These are phyloP conservation scores for Annulohypoxylon stygium DNA, from an alignment of 495 filamentous ascomycete species.

Conservation along the genomic window DNA sequence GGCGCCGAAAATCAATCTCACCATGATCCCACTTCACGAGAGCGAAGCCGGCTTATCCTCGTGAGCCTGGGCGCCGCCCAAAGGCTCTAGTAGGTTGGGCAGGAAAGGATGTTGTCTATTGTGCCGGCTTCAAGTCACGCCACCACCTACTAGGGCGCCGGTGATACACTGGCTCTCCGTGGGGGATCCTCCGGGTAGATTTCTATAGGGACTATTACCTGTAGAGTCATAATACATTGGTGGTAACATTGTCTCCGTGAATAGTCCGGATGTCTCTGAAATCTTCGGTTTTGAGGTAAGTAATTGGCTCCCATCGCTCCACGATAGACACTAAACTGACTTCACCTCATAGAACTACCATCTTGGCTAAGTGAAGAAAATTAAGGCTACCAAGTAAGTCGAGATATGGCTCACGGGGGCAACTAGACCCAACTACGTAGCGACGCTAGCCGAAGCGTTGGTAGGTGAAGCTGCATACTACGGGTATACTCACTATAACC, in stretches of 20 bases:
- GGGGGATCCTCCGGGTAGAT: background rate
- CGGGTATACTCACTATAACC: slow-evolving; percentile 32
- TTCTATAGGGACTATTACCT: background rate
- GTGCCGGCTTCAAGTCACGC: slow-evolving; percentile 10
- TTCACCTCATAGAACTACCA: slow-evolving; percentile 19
- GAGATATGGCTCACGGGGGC: slow-evolving; percentile 30
- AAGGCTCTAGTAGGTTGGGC: background rate
- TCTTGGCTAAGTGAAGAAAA: slow-evolving; percentile 5
- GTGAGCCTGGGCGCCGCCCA: slow-evolving; percentile 15
- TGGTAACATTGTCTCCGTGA: slow-evolving; percentile 24
- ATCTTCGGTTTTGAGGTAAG: background rate
- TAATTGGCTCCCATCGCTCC: slow-evolving; percentile 24
- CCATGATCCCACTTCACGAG: slow-evolving; percentile 11
- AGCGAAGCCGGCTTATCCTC: background rate
- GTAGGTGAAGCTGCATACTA: slow-evolving; percentile 11
- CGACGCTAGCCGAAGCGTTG: slow-evolving; percentile 35
- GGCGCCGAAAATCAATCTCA: slow-evolving; percentile 17
- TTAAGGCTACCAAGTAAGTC: slow-evolving; percentile 30
- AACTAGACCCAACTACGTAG: slow-evolving; percentile 20
- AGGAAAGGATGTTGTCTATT: slow-evolving; percentile 13
- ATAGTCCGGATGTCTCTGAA: slow-evolving; percentile 1
- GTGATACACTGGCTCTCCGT: slow-evolving; percentile 1
- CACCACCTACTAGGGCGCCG: slow-evolving; percentile 9
- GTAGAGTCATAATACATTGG: slow-evolving; percentile 15
- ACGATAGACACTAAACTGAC: slow-evolving; percentile 22